Base-by-base conservation (phyloP, 176 grass and related monocot species). In the Secale cereale region DNA sequence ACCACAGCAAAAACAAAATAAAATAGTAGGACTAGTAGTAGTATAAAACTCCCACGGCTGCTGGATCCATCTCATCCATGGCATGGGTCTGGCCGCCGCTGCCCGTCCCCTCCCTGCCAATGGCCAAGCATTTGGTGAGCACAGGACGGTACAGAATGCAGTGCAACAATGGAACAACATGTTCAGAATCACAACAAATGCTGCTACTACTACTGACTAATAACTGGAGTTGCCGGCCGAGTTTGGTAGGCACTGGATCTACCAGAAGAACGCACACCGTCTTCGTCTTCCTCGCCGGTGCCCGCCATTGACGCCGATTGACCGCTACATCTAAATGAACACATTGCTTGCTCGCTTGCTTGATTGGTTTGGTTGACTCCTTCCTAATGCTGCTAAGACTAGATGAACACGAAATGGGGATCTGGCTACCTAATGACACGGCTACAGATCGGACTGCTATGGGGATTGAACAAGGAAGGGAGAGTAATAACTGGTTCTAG, bases 341-440 rank as follows among this genome's bases (percentile, higher is more conserved):
- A 52, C 48, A 22, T 56, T 54, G 48, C 48, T 19, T 17, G 46
- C 46, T 68, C 20, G 14, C 27, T 31, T 31, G 63, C 1, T 39
- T 37, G 36, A 9, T 33, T 9, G 65, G 17, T 20, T 22, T 22
- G 68, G 3, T 35, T 28, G 69, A n/a, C 82, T 82, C 78, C 84
- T 86, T 82, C 78, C 84, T 86, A 80, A 52, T 52, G 48, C 87
- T 59, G 40, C 16, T 72, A 80, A 29, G 50, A 5, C 39, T 22
- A 40, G 82, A 75, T 29, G 17, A 59, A 70, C 19, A 57, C 1
- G 64, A 16, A 61, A 76, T 77, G 65, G 41, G 25, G 82, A 62
- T 56, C 63, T 43, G 41, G 35, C 36, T 74, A 83, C 39, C 39
- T 40, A 10, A 8, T 25, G 1, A 85, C 30, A 73, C 69, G 82